Evolutionary conservation across 1,284 basidiomycete species (phyloP), one percentile per base, ranked within the genome.

Genomic region (Stereum hirsutum): DNA sequence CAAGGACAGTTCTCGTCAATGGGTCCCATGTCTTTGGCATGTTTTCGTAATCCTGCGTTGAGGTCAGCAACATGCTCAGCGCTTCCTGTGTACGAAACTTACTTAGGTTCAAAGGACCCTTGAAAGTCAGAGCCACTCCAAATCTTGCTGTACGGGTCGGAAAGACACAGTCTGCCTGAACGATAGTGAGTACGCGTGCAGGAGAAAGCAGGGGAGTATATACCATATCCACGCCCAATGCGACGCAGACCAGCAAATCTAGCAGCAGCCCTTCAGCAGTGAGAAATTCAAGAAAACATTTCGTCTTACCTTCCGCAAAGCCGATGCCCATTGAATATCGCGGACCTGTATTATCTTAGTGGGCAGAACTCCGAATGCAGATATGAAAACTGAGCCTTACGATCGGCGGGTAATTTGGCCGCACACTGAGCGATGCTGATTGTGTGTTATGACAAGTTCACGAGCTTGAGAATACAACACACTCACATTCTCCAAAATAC

Each of bases 321-420:
- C 89, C 89, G 34, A 92, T 75, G 1, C 89, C 89, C 89, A 91
- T 91, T 5, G 81, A 80, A 65, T 90, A 92, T 48, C 88, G 72
- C 11, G 89, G 88, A 46, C 82, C 81, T 89, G 48, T 20, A 50
- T n/a, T n/a, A n/a, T n/a, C n/a, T n/a, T n/a, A n/a, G n/a, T n/a
- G n/a, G n/a, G n/a, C n/a, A n/a, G n/a, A n/a, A n/a, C n/a, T n/a
- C n/a, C n/a, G n/a, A n/a, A n/a, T n/a, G n/a, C n/a, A n/a, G n/a
- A n/a, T n/a, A n/a, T n/a, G n/a, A n/a, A n/a, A n/a, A n/a, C n/a
- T n/a, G n/a, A n/a, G 32, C 25, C 84, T 50, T 54, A 86, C 85
- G 72, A 55, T 89, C 85, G 56, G 68, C 65, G 4, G 85, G 85
- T 3, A 91, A 63, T 52, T 72, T 81, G 36, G 75, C 78, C 5